These are phyloP conservation scores for Pseudogymnoascus sp. DNA, from an alignment of 2,329 filamentous ascomycete species.

Conservation along the genomic window DNA sequence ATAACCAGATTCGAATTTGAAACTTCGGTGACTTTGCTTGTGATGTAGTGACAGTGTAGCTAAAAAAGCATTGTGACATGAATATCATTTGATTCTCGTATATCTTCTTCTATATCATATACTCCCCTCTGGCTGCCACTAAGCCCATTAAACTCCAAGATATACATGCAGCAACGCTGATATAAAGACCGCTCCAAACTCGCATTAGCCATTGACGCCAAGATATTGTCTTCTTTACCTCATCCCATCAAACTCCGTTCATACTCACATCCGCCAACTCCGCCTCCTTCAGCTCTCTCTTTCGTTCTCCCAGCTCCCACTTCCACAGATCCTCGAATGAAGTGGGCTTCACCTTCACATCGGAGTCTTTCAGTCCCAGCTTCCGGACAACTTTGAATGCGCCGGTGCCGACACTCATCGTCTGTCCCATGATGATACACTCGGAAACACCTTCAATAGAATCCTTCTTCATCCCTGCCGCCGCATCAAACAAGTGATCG, in stretches of 20 bases:
- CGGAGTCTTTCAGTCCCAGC: conserved; percentile 55
- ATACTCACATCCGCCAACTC: conserved; percentile 6
- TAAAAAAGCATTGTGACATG: not conserved
- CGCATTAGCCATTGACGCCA: not conserved
- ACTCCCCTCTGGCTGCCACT: not conserved
- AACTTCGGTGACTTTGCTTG: not conserved
- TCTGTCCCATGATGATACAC: conserved; percentile 98
- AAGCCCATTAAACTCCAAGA: not conserved
- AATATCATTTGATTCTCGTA: conserved; percentile 7
- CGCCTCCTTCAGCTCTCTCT: conserved; percentile 15
- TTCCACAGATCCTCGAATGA: conserved; percentile 64
- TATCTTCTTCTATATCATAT: not conserved
- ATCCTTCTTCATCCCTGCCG: conserved; percentile 84
- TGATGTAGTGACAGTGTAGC: not conserved
- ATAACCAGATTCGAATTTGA: not conserved
- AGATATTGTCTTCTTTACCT: not conserved
- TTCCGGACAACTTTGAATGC: conserved; percentile 81
- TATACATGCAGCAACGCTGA: not conserved
- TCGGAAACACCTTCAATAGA: conserved; percentile 88
- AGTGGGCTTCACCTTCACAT: conserved; percentile 44
- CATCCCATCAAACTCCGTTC: conserved; percentile 2
- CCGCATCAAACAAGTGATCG: conserved; percentile 93
- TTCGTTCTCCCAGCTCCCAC: conserved; percentile 25
- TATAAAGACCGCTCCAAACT: not conserved
- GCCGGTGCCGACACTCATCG: conserved; percentile 83